Conservation (phyloP, 1,284 basidiomycete genomes). For the Volvariella volvacea region DNA sequence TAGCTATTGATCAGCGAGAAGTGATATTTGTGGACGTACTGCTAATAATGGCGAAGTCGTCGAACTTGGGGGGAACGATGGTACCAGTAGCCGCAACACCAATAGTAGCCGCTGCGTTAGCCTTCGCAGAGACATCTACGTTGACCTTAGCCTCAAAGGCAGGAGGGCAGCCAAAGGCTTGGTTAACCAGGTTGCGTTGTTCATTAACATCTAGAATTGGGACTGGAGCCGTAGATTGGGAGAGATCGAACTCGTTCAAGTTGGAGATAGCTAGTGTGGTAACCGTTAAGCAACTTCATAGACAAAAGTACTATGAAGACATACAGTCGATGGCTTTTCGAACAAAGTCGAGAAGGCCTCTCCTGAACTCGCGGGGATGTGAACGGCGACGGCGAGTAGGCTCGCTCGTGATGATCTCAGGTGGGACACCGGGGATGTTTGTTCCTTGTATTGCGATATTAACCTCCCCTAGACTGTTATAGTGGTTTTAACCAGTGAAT, state of each 20-base stretch:
- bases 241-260: conserved; percentile 20
- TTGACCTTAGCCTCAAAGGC: conserved; percentile 24
- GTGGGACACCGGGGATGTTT: conserved; percentile 30
- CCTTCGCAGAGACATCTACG: conserved; percentile 34
- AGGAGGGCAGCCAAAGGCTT: conserved; percentile 32
- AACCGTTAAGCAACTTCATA: background rate
- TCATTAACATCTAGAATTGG: conserved; percentile 27
- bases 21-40: conserved; percentile 16
- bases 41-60: conserved; percentile 19
- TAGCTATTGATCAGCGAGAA: background rate
- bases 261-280: conserved; percentile 19
- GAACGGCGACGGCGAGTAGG: conserved; percentile 12
- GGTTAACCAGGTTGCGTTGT: conserved; percentile 33
- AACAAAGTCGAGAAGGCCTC: conserved; percentile 21
- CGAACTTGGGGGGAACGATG: conserved; percentile 31
- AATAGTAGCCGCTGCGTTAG: conserved; percentile 26
- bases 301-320: too few relatives aligned
- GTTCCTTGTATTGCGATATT: conserved; percentile 33
- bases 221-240: conserved; percentile 13
- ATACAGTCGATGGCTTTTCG: conserved; percentile 22
- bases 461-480: conserved; percentile 25
- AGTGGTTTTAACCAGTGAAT: conserved; percentile 1
- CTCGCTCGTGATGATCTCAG: conserved; percentile 24
- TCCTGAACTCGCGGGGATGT: conserved; percentile 19
- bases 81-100: conserved; percentile 37